Conservation (phyloP, 768 basidiomycete species). For the Scleroderma citrinum region DNA sequence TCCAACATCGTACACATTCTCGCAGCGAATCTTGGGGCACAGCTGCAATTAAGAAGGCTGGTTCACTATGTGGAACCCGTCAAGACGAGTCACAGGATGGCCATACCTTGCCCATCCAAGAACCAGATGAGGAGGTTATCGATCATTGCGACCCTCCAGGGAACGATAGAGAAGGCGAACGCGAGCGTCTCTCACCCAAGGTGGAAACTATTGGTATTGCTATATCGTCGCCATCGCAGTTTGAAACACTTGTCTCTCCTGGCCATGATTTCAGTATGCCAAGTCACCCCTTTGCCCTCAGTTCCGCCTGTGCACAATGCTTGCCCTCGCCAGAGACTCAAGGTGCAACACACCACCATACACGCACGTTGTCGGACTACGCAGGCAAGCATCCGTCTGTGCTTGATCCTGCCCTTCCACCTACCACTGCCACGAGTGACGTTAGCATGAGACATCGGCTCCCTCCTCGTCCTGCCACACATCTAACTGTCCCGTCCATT, state of each 20-base stretch:
- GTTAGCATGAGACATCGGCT: slow-evolving; percentile 33
- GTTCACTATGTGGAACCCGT: slow-evolving; percentile 21
- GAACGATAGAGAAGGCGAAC: neutral
- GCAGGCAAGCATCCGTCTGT: slow-evolving; percentile 38
- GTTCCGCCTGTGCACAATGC: slow-evolving; percentile 11
- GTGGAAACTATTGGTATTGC: slow-evolving; percentile 37
- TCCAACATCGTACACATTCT: slow-evolving; percentile 20
- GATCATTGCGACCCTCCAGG: neutral
- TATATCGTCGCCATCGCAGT: slow-evolving; percentile 31
- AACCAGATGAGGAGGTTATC: slow-evolving; percentile 18
- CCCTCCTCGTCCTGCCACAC: slow-evolving; percentile 25
- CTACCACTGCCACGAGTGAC: slow-evolving; percentile 15
- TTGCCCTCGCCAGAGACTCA: neutral
- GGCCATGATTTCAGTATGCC: slow-evolving; percentile 18
- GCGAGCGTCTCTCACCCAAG: slow-evolving; percentile 3
- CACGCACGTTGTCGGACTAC: slow-evolving; percentile 28
- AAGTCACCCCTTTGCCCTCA: slow-evolving; percentile 34
- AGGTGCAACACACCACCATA: slow-evolving; percentile 5
- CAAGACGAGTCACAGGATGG: slow-evolving; percentile 19
- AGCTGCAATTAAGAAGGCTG: slow-evolving; percentile 33
- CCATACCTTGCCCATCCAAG: slow-evolving; percentile 12
- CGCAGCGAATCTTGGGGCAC: slow-evolving; percentile 36
- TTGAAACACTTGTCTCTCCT: slow-evolving; percentile 13
- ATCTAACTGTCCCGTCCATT: slow-evolving; percentile 17
- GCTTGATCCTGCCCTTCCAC: slow-evolving; percentile 16